Base-by-base conservation (phyloP, 129 eudicot species). In the Flaveria robusta region DNA sequence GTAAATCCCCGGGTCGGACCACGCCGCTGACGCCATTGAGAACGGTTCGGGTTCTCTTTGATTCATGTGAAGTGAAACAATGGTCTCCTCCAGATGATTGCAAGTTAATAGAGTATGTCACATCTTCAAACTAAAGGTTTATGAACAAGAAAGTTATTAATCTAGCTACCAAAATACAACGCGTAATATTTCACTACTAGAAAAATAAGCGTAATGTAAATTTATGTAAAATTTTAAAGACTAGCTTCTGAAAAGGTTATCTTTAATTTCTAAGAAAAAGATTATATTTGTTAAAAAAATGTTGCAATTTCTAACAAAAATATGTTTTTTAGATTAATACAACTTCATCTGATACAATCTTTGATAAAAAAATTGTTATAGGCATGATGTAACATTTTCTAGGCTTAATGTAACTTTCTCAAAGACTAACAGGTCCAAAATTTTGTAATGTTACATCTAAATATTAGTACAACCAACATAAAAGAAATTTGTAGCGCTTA, bases 1-100 rank as follows among this genome's bases (percentile, higher is more conserved):
- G 85, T 27, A 92, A 49, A 49, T 92, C 98, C 2, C 98, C 96
- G 0, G 98, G 96, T 24, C 83, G 63, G 9, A 86, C 98, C 4
- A 84, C 81, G 19, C 98, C 98, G n/a, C 85, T 85, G 14, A 90
- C 94, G 16, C 86, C 87, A 9, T 78, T 88, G 7, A 92, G 87
- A 59, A 92, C 54, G 20, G 77, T 77, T 6, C 87, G 79, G 11
- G 81, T 86, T 47, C 67, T 58, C 73, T 88, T 86, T 10, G 89
- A 85, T 58, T 83, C 82, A 26, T 81, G 18, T 15, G 89, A 71
- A 27, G 84, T 79, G 26, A 78, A 82, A 51, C 86, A 86, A 50
- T 72, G 45, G 6, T 66, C 67, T 14, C 66, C 73, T n/a, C 77
- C 75, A 47, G 79, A 54, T 71, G 79, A 60, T 71, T 64, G 77